Percentiles rank a stretch among this genome's conserved stretches.
phyloP scores from a whole-genome alignment of 164 flowering plant species.

The Annona squamosa region DNA sequence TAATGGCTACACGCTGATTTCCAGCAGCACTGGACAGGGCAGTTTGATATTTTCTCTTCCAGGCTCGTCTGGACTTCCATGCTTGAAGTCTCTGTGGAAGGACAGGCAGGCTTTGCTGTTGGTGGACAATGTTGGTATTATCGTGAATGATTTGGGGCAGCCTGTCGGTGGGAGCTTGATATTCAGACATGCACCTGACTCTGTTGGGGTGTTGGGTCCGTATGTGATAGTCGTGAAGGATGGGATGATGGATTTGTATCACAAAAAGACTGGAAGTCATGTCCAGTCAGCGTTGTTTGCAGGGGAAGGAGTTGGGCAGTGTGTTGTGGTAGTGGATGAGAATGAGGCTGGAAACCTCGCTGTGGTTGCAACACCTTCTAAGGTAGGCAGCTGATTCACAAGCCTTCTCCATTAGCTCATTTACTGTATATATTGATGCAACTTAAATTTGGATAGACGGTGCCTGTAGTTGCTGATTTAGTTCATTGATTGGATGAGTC shows the following conservation, averaged over 20 bases:
- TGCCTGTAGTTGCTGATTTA: neutral
- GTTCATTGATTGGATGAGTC: neutral
- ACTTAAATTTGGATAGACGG: neutral
- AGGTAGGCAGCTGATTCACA: slow-evolving; percentile 31
- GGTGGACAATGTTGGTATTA: slow-evolving; percentile 86
- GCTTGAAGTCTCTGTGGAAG: slow-evolving; percentile 46
- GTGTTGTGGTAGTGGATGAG: slow-evolving; percentile 52
- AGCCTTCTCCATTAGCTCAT: neutral
- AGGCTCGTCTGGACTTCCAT: slow-evolving; percentile 46
- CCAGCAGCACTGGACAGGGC: slow-evolving; percentile 53
- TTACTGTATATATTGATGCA: neutral
- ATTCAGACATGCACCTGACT: slow-evolving; percentile 49
- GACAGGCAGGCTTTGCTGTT: slow-evolving; percentile 59
- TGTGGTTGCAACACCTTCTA: slow-evolving; percentile 53
- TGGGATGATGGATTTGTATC: slow-evolving; percentile 75
- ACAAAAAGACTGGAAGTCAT: slow-evolving; percentile 52
- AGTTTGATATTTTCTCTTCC: slow-evolving; percentile 65
- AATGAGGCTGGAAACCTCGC: slow-evolving; percentile 40
- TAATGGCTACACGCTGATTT: slow-evolving; percentile 58
- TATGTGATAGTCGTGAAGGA: slow-evolving; percentile 47
- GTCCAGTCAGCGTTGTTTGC: slow-evolving; percentile 49
- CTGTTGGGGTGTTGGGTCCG: slow-evolving; percentile 52
- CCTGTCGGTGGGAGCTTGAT: slow-evolving; percentile 92
- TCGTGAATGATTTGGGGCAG: slow-evolving; percentile 63
- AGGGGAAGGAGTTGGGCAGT: slow-evolving; percentile 44